Percentiles rank a stretch among this genome's conserved stretches.
These are phyloP conservation scores for Sindora glabra DNA, from an alignment of 306 rosid genomes.

Conservation along the genomic window DNA sequence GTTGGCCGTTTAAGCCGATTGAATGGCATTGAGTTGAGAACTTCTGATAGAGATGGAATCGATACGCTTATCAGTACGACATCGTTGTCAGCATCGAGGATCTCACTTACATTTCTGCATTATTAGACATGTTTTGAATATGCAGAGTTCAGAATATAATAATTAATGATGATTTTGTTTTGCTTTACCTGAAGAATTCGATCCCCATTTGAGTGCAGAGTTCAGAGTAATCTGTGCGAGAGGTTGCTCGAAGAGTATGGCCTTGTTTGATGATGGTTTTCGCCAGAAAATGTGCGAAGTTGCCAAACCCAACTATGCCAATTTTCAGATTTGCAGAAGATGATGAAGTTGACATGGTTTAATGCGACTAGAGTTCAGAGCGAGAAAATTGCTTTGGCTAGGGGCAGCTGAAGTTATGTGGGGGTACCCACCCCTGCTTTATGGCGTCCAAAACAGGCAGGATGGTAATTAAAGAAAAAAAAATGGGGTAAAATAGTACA, in stretches of 20 bases:
- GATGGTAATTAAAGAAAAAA: too few relatives aligned
- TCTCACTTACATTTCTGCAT: background rate
- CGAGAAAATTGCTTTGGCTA: too few relatives aligned
- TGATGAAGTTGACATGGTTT: too few relatives aligned
- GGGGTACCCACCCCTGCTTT: too few relatives aligned
- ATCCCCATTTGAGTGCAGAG: slow-evolving; percentile 13
- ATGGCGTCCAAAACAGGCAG: too few relatives aligned
- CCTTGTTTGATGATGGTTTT: slow-evolving; percentile 26
- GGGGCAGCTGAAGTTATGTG: too few relatives aligned
- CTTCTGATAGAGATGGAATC: slow-evolving; percentile 18
- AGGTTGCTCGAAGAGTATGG: slow-evolving; percentile 24
- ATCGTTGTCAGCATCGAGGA: slow-evolving; percentile 26
- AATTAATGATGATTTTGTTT: background rate
- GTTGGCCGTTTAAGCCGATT: slow-evolving; percentile 13
- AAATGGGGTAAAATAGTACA: too few relatives aligned
- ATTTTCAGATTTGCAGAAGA: slow-evolving; percentile 11
- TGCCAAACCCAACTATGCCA: slow-evolving; percentile 26
- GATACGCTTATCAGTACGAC: slow-evolving; percentile 26
- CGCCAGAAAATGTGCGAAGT: slow-evolving; percentile 23
- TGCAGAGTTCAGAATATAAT: background rate
- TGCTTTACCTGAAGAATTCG: slow-evolving; percentile 20
- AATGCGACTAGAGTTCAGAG: too few relatives aligned
- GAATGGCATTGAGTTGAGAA: slow-evolving; percentile 20
- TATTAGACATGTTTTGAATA: background rate
- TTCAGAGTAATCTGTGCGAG: slow-evolving; percentile 24